Evolutionary conservation across 2,329 filamentous ascomycete genomes (phyloP).

Genomic region (Fusarium sp.): DNA sequence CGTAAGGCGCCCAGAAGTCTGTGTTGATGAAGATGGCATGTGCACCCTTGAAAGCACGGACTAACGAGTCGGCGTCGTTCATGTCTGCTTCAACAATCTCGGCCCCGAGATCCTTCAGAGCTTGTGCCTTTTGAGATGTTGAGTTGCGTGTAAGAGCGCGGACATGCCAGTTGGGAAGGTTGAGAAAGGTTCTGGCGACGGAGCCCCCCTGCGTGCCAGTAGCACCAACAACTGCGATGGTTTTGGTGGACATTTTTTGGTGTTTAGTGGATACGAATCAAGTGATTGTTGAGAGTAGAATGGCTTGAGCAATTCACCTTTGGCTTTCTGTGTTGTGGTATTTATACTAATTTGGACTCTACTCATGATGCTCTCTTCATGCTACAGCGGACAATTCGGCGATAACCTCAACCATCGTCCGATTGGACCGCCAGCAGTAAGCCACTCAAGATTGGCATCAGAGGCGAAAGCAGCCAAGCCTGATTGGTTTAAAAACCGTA

Average conservation of each 20-base stretch:
- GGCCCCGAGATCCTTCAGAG: constrained; percentile 53
- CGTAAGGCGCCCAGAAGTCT: constrained; percentile 62
- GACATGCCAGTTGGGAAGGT: constrained; percentile 53
- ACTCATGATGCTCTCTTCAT: no score
- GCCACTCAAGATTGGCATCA: background rate
- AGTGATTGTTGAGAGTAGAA: no score
- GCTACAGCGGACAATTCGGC: background rate
- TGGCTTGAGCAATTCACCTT: no score
- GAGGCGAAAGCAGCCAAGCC: background rate
- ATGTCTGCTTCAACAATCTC: constrained; percentile 59
- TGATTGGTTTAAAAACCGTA: constrained; percentile 38
- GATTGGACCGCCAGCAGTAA: constrained; percentile 14
- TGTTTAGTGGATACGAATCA: accelerated
- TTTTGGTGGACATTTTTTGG: constrained; percentile 39
- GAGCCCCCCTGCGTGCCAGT: constrained; percentile 62
- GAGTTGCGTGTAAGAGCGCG: constrained; percentile 59
- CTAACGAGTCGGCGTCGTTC: constrained; percentile 53
- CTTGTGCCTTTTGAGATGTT: constrained; percentile 52
- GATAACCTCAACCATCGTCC: background rate
- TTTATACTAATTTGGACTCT: accelerated
- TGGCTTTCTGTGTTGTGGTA: background rate
- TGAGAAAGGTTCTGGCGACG: constrained; percentile 57
- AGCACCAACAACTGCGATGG: constrained; percentile 58
- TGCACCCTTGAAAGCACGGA: constrained; percentile 55
- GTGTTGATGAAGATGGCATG: constrained; percentile 64